A percentile compares a stretch with the other conserved stretches of the same genome.
Conservation (phyloP, 805 yeast genomes). For the Sungouiozyma intestinalis region DNA sequence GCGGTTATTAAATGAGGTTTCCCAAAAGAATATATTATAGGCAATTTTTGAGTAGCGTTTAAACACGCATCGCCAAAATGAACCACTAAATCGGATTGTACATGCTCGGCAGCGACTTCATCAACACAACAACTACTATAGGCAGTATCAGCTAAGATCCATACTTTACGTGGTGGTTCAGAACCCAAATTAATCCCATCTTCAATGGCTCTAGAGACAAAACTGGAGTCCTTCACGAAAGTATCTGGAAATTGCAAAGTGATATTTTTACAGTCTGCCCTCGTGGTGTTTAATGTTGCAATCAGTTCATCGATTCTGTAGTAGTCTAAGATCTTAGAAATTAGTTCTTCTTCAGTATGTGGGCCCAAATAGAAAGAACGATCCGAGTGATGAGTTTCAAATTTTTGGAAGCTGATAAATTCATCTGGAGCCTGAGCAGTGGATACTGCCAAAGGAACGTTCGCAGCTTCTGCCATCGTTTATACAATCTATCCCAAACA, state of each 20-base stretch:
- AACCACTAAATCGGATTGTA: slow-evolving; percentile 68
- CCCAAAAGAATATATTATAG: slow-evolving; percentile 75
- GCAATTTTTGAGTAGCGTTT: slow-evolving; percentile 62
- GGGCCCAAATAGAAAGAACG: slow-evolving; percentile 25
- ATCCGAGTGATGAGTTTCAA: slow-evolving; percentile 20
- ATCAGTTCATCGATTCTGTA: slow-evolving; percentile 46
- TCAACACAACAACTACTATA: slow-evolving; percentile 94
- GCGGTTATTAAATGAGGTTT: slow-evolving; percentile 44
- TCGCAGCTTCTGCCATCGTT: not conserved
- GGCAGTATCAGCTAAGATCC: slow-evolving; percentile 91
- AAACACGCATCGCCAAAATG: slow-evolving; percentile 95
- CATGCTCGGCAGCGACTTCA: slow-evolving; percentile 94
- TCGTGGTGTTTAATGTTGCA: slow-evolving; percentile 28
- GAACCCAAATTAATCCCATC: slow-evolving; percentile 19
- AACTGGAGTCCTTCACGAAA: slow-evolving; percentile 67
- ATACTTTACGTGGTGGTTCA: slow-evolving; percentile 35
- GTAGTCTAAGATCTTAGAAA: slow-evolving; percentile 34
- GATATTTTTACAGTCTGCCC: slow-evolving; percentile 35
- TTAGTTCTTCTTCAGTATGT: slow-evolving; percentile 19
- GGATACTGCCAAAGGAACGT: slow-evolving; percentile 61
- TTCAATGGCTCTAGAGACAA: slow-evolving; percentile 48
- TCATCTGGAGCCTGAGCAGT: slow-evolving; percentile 57
- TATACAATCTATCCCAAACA: no score
- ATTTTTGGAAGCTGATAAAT: slow-evolving; percentile 37
- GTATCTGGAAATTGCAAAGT: slow-evolving; percentile 89